Evolutionary conservation across 2,329 filamentous ascomycete genomes (phyloP), one percentile per base, ranked within the genome.

Genomic region (Sclerotinia nivalis): DNA sequence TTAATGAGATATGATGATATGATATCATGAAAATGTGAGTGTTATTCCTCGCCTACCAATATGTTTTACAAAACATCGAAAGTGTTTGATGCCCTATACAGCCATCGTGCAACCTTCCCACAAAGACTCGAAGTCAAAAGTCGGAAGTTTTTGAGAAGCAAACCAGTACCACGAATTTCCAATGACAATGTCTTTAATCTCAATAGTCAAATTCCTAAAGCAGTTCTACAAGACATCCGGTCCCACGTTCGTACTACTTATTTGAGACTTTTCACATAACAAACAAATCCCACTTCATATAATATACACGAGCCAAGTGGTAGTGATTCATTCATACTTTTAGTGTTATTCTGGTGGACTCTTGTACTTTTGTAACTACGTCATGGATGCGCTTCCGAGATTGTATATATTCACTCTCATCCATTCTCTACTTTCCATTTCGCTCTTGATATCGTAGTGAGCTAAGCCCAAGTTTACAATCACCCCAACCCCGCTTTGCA

Each of bases 221-320:
- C 18, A 55, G 40, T 31, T 31, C 40, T 22, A 52, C 22, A 43
- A 56, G 28, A 56, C n/a, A 43, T 56, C 25, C 8, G n/a, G 62
- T 56, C 31, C 62, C 22, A 66, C 50, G 4, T 56, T 40, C 13
- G 62, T 55, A 37, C 34, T 55, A 55, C 62, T 20, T 54, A 22
- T 28, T 40, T 56, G 34, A 47, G 37, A 49, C 22, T 45, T 22
- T 31, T 18, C 12, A 37, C 31, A 54, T 50, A 22, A 22, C 62
- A 66, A 31, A 54, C 50, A 56, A 56, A 37, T 45, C 7, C 9
- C 34, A 28, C 49, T 45, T 61, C 58, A 25, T 47, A 20, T 31
- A 22, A 64, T 18, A 15, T 37, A 20, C 31, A 49, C 45, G 9
- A 64, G 6, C 28, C 60, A 25, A 37, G 60, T 64, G 60, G 60